Base-by-base conservation (phyloP, 257 asterid genomes). In the Solanum stenotomum region DNA sequence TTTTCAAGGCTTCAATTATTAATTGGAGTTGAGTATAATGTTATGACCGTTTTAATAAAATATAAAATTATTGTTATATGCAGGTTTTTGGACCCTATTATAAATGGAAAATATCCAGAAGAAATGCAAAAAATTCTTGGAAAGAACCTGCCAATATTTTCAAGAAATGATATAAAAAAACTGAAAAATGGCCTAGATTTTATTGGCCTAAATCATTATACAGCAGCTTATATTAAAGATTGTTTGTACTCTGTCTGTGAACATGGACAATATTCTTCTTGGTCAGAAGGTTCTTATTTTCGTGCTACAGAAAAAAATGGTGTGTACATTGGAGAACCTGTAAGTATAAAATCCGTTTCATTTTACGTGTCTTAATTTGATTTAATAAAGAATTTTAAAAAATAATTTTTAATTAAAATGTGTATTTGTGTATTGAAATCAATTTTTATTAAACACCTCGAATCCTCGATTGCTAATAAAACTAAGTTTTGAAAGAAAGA, bases 251-350 rank as follows among this genome's bases (percentile, higher is more conserved):
- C 90, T 13, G 29, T 44, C 49, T 90, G 92, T 82, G 90, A 87
- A 71, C 46, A 40, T 40, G 90, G 90, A 71, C n/a, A 67, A 65
- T 18, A 85, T 34, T 79, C 86, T 81, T 81, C 86, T 81, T 81
- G 85, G 85, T 81, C 91, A 12, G 95, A 91, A 83, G 96, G 98
- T 46, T 90, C 78, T 33, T 75, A 85, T 46, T 44, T 90, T 38
- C 87, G 92, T 38, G 92, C 92, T 6, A 86, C 93, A 11, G 4
- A 70, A 9, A 94, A 89, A 90, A 91, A 92, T 85, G 95, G 93
- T 3, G 71, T 68, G 33, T 78, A 75, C 46, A 93, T 93, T 31
- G 95, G 98, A 2, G 89, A 93, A 90, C 31, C 90, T 0, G 96
- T 94, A 89, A 52, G 93, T 70, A 86, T 63, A 63, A 63, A 63